Conservation (phyloP, 2,329 filamentous ascomycete species). For the Colletotrichum eleusines region DNA sequence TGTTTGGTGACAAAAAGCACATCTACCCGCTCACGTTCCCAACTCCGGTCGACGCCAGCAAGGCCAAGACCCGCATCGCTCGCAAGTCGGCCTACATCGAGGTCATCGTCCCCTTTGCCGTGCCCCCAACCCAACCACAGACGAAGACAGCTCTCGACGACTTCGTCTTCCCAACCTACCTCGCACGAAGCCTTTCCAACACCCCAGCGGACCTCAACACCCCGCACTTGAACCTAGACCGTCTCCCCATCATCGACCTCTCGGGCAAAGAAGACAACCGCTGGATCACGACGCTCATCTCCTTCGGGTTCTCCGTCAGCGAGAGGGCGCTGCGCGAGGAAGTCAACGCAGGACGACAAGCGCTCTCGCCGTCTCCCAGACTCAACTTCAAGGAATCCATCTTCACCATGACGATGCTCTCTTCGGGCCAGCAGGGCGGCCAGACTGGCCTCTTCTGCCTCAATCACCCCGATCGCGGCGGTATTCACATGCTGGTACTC, state of each 20-base stretch:
- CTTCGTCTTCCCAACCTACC: slow-evolving; percentile 54
- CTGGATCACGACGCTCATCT: slow-evolving; percentile 57
- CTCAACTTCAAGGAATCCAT: slow-evolving; percentile 63
- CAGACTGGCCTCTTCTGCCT: slow-evolving; percentile 60
- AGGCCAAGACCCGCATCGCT: slow-evolving; percentile 55
- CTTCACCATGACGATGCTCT: slow-evolving; percentile 60
- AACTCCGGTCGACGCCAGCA: slow-evolving; percentile 52
- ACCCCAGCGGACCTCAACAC: slow-evolving; percentile 55
- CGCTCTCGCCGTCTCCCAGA: slow-evolving; percentile 49
- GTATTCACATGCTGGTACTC: slow-evolving; percentile 56
- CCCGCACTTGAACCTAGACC: slow-evolving; percentile 59
- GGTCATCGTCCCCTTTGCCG: slow-evolving; percentile 53
- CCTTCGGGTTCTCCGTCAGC: slow-evolving; percentile 56
- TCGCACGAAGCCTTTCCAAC: slow-evolving; percentile 44
- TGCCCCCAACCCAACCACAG: slow-evolving; percentile 42
- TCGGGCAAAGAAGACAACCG: slow-evolving; percentile 48
- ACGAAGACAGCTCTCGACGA: slow-evolving; percentile 44
- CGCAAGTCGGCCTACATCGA: slow-evolving; percentile 60
- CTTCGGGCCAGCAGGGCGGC: slow-evolving; percentile 59
- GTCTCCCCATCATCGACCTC: slow-evolving; percentile 57
- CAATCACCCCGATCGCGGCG: slow-evolving; percentile 51
- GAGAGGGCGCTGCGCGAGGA: slow-evolving; percentile 54
- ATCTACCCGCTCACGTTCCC: slow-evolving; percentile 55
- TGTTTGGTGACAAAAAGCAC: slow-evolving; percentile 51
- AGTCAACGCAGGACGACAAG: slow-evolving; percentile 38